These are phyloP conservation scores for Myochromella boudieri DNA, from an alignment of 768 basidiomycete species.

Conservation along the genomic window DNA sequence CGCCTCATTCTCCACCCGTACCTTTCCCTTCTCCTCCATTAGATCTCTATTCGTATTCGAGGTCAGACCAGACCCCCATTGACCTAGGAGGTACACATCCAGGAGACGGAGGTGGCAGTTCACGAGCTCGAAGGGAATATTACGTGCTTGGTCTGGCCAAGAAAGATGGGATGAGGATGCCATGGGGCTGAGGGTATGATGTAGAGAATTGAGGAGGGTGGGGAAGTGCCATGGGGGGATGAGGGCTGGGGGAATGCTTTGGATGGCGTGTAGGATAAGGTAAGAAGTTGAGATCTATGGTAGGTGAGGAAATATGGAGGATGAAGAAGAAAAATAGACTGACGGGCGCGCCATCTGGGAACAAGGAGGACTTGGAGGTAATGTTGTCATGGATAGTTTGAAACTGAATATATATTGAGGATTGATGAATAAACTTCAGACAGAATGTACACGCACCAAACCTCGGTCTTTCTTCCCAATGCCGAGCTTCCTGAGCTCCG, in stretches of 20 bases:
- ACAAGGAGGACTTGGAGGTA: constrained; percentile 33
- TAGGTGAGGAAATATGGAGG: background rate
- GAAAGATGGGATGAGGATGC: constrained; percentile 36
- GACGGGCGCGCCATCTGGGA: constrained; percentile 33
- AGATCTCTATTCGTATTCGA: constrained; percentile 10
- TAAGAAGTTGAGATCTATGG: constrained; percentile 53
- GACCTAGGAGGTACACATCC: constrained; percentile 61
- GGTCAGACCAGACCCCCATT: constrained; percentile 38
- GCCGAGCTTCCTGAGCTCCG: constrained; percentile 50
- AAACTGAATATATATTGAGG: constrained; percentile 25
- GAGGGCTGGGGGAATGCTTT: constrained; percentile 43
- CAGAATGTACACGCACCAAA: constrained; percentile 39
- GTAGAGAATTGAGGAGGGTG: constrained; percentile 28
- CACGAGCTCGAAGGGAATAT: constrained; percentile 41
- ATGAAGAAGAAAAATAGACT: constrained; percentile 9
- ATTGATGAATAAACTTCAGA: background rate
- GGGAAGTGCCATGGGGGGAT: constrained; percentile 36
- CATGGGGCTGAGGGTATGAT: constrained; percentile 34
- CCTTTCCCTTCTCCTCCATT: background rate
- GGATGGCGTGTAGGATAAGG: constrained; percentile 51
- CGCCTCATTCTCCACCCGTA: constrained; percentile 7
- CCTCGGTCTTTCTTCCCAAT: constrained; percentile 57
- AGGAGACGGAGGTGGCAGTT: constrained; percentile 59
- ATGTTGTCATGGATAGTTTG: constrained; percentile 35
- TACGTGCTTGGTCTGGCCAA: constrained; percentile 23